A percentile compares a stretch with the other conserved stretches of the same genome.
Conservation (phyloP, 1,284 basidiomycete genomes). For the Phellinidium pouzarii region DNA sequence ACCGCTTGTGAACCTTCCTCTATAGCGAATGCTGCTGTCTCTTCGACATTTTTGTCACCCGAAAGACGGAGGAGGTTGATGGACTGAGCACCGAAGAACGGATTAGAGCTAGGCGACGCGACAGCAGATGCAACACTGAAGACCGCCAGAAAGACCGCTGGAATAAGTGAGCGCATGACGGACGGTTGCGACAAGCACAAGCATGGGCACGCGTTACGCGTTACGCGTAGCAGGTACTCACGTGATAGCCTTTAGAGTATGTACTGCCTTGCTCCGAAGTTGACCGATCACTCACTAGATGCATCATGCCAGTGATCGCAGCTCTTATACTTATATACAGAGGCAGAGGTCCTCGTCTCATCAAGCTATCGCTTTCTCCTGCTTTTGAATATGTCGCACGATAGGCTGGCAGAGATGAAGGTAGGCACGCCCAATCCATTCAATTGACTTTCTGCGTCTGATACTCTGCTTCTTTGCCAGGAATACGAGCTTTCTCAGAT, state of each 20-base stretch:
- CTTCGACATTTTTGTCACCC: background rate
- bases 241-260: too few species aligned
- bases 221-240: too few species aligned
- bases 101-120: conserved; percentile 7
- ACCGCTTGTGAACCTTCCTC: background rate
- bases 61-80: conserved; percentile 14
- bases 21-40: background rate
- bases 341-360: too few species aligned
- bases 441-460: too few species aligned
- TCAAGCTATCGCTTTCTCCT: too few species aligned
- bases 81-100: conserved; percentile 16
- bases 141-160: background rate
- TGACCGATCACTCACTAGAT: too few species aligned
- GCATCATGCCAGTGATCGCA: too few species aligned
- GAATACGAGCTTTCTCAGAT: conserved; percentile 69
- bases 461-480: too few species aligned
- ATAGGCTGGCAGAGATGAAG: too few species aligned
- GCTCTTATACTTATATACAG: too few species aligned
- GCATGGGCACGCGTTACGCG: background rate
- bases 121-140: background rate
- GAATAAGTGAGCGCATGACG: background rate
- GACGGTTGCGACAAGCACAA: background rate
- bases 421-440: background rate
- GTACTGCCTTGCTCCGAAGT: too few species aligned
- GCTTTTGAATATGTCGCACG: too few species aligned